phyloP scores from a whole-genome alignment of 768 basidiomycete species.

The Cyclocybe cylindracea region DNA sequence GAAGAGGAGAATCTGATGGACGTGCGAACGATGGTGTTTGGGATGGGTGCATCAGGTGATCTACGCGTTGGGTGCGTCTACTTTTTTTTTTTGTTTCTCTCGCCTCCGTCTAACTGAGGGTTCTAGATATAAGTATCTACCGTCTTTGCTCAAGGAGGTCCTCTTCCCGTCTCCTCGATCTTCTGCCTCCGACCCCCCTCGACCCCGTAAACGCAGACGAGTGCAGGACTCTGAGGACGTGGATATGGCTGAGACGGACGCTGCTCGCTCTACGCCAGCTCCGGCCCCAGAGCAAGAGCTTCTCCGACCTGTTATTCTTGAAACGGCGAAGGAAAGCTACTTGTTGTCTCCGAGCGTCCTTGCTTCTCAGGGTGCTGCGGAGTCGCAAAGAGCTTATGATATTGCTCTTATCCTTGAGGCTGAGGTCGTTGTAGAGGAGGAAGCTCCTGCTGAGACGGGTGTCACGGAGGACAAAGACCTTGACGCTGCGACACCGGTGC shows the following conservation, averaged over 20 bases:
- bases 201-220: conserved; percentile 37
- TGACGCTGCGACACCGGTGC: neutral
- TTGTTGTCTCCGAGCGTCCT: conserved; percentile 32
- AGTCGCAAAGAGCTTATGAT: conserved; percentile 30
- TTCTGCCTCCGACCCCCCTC: conserved; percentile 19
- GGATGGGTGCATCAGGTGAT: conserved; percentile 36
- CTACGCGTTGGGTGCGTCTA: conserved; percentile 45
- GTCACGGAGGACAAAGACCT: neutral
- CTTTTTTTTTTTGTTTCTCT: neutral
- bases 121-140: conserved; percentile 55
- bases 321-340: conserved; percentile 43
- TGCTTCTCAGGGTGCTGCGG: conserved; percentile 4
- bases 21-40: conserved; percentile 51
- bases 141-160: conserved; percentile 38
- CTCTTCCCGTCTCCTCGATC: conserved; percentile 40
- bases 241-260: conserved; percentile 22
- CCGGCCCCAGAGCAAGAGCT: conserved; percentile 3
- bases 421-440: conserved; percentile 28
- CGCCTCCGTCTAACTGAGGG: neutral
- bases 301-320: conserved; percentile 34
- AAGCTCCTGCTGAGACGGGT: conserved; percentile 3
- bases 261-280: conserved; percentile 5
- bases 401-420: conserved; percentile 38
- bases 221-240: conserved; percentile 22
- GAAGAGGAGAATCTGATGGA: conserved; percentile 45